Conservation (phyloP, 495 filamentous ascomycete species). For the Trichocladium uniseriatum region DNA sequence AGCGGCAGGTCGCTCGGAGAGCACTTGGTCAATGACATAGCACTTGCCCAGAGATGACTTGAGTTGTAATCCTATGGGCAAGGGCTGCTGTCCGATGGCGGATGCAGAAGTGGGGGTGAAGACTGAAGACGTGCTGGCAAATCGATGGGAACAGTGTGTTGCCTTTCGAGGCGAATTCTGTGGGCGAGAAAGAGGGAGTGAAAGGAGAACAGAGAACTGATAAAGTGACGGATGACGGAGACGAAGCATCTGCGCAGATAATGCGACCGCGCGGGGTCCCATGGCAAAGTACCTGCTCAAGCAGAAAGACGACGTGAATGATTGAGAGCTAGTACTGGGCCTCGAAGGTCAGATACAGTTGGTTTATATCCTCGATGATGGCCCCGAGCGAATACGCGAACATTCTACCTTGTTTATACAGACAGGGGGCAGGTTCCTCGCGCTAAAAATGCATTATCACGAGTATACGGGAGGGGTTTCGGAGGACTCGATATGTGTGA, state of each 20-base stretch:
- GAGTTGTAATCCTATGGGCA: slow-evolving; percentile 1
- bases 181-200: not conserved
- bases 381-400: too few species aligned
- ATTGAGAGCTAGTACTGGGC: too few species aligned
- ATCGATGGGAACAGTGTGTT: not conserved
- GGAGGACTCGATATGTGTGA: too few species aligned
- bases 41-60: slow-evolving; percentile 2
- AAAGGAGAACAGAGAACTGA: not conserved
- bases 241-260: slow-evolving; percentile 1
- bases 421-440: not conserved
- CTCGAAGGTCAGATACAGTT: too few species aligned
- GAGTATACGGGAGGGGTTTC: too few species aligned
- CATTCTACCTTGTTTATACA: too few species aligned
- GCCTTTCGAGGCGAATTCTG: not conserved
- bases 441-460: not conserved
- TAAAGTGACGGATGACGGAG: not conserved
- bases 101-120: not conserved
- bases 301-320: not conserved
- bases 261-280: not conserved
- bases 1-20: slow-evolving; percentile 4
- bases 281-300: not conserved
- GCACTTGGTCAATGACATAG: slow-evolving; percentile 7
- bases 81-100: not conserved
- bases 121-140: slow-evolving; percentile 1
- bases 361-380: too few species aligned